Evolutionary conservation across 2,329 filamentous ascomycete species (phyloP).

Genomic region (Coniochaeta pulveracea): DNA sequence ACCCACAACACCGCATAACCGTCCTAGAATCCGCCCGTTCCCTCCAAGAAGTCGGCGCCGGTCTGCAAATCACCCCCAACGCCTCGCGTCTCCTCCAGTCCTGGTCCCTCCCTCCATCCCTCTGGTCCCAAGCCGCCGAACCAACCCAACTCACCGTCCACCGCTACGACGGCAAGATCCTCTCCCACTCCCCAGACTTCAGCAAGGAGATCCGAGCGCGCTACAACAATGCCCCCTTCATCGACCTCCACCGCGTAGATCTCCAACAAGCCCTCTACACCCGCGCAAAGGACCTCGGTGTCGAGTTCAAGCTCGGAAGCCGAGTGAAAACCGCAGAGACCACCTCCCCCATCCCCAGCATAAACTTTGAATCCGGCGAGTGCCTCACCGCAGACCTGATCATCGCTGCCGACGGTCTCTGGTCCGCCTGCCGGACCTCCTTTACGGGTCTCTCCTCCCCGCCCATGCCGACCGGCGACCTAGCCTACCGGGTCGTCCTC

Average conservation of each 20-base stretch:
- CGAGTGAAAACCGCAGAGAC: slow-evolving; percentile 10
- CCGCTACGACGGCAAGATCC: slow-evolving; percentile 16
- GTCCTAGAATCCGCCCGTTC: slow-evolving; percentile 9
- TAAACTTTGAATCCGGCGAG: slow-evolving; percentile 20
- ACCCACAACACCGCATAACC: slow-evolving; percentile 8
- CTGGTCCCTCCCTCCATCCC: slow-evolving; percentile 12
- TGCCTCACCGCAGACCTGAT: slow-evolving; percentile 28
- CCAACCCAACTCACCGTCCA: slow-evolving; percentile 15
- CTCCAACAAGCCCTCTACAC: slow-evolving; percentile 29
- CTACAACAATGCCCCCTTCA: slow-evolving; percentile 23
- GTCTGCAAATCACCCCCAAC: slow-evolving; percentile 18
- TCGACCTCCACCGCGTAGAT: slow-evolving; percentile 37
- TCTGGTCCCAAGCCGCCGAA: slow-evolving; percentile 13
- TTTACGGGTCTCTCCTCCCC: slow-evolving; percentile 29
- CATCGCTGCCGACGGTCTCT: slow-evolving; percentile 37
- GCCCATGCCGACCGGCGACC: slow-evolving; percentile 39
- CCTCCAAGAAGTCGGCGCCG: slow-evolving; percentile 12
- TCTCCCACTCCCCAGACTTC: slow-evolving; percentile 17
- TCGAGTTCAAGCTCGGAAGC: slow-evolving; percentile 11
- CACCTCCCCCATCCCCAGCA: slow-evolving; percentile 12
- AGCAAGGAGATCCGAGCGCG: slow-evolving; percentile 13
- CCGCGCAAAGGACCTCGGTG: slow-evolving; percentile 25
- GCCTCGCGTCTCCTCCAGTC: slow-evolving; percentile 15
- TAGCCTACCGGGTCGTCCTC: slow-evolving; percentile 43
- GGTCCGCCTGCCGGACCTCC: slow-evolving; percentile 27